These are phyloP conservation scores for Oryza coarctata DNA, from an alignment of 176 grass and related monocot genomes.

Conservation along the genomic window DNA sequence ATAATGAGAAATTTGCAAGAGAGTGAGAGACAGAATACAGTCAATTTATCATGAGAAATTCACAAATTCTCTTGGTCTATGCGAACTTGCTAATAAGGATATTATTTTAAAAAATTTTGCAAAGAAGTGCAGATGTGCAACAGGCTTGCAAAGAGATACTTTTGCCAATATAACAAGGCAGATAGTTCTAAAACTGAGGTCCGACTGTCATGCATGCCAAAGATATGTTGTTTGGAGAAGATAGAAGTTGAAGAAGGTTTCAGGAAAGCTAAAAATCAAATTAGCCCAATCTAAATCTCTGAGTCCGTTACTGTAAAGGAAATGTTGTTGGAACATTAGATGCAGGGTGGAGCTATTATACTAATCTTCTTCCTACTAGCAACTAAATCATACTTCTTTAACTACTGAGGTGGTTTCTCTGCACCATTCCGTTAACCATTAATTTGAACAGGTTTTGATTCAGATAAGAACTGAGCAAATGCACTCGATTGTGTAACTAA, in stretches of 20 bases:
- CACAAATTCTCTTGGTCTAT: not conserved
- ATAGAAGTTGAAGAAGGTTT: not conserved
- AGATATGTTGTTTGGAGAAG: not conserved
- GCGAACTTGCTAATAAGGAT: not conserved
- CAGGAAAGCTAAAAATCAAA: not conserved
- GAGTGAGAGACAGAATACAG: not conserved
- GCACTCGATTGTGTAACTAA: not conserved
- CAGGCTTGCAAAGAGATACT: not conserved
- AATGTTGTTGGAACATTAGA: not conserved
- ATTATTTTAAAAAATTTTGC: not conserved
- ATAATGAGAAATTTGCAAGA: not conserved
- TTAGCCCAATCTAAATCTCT: not conserved
- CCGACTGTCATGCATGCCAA: not conserved
- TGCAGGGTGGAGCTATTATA: not conserved
- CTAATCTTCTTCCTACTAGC: not conserved
- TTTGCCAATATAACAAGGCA: not conserved
- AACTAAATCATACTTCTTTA: not conserved
- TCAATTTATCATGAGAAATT: not conserved
- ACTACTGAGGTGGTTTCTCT: not conserved
- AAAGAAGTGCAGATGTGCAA: not conserved
- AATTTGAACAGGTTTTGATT: slow-evolving; percentile 1
- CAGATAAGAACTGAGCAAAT: not conserved
- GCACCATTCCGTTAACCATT: not conserved
- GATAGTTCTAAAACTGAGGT: not conserved
- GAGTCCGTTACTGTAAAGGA: not conserved